Conservation (phyloP, 768 basidiomycete genomes). For the Phallus indusiatus region DNA sequence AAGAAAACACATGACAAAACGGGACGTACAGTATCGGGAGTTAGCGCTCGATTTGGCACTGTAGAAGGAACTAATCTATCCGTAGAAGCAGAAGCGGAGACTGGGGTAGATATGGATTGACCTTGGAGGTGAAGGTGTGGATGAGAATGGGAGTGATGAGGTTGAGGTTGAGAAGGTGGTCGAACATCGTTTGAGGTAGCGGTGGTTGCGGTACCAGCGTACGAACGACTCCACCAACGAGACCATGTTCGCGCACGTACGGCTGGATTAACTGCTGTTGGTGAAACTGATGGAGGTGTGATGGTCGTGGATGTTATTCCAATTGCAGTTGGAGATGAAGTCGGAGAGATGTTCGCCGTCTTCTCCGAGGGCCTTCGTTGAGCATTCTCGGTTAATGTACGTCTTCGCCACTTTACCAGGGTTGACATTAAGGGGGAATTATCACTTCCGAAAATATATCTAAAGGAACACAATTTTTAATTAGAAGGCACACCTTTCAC, state of each 20-base stretch:
- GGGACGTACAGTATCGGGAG: no score
- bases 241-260: constrained; percentile 45
- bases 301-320: constrained; percentile 6
- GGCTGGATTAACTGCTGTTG: constrained; percentile 5
- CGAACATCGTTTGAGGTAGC: no score
- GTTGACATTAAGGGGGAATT: constrained; percentile 69
- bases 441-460: constrained; percentile 72
- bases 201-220: constrained; percentile 17
- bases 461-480: no score
- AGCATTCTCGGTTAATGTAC: constrained; percentile 21
- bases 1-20: no score
- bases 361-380: no score
- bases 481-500: no score
- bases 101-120: not conserved
- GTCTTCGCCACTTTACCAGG: constrained; percentile 68
- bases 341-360: not conserved
- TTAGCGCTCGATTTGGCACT: no score
- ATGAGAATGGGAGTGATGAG: no score
- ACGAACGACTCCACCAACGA: constrained; percentile 66
- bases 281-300: constrained; percentile 29
- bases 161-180: no score
- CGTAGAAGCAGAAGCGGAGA: constrained; percentile 16
- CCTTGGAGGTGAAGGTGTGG: not conserved
- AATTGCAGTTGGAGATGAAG: no score
- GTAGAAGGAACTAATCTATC: not conserved